Base-by-base conservation (phyloP, 345 rosid genomes). In the Eucalyptus sideroxylon region DNA sequence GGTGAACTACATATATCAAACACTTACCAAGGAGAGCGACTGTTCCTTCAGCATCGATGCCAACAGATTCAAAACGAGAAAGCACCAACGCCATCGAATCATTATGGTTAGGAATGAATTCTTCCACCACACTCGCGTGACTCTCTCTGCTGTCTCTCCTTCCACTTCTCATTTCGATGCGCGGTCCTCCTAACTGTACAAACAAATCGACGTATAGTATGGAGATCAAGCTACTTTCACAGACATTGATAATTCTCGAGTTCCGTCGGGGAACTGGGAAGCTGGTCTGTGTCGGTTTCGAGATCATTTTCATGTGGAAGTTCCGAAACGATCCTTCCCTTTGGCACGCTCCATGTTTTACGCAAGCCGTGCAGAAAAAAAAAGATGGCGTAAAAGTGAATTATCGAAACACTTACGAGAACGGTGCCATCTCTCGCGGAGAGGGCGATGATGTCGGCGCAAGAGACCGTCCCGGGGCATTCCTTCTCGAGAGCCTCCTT, bases 381-480 rank as follows among this genome's bases (percentile, higher is more conserved):
- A 11, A 27, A 50, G 13, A 45, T 10, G 11, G 4, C 30, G 4
- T 31, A 40, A 34, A 27, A 60, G 34, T 59, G 50, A 15, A 42
- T 24, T 9, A 37, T 17, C 16, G 27, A 47, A 19, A 13, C 45
- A 90, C 90, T 17, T 69, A 97, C 99, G 95, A 96, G 90, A 89
- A 93, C 94, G 34, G 95, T 92, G 81, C 98, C 98, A 86, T 96
- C 99, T 94, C 97, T 90, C 6, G 98, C 99, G 2, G 98, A 96
- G 83, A 98, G 97, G 86, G 98, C 93, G 4, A 98, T 94, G 53
- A 95, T 92, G 89, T 97, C 98, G 51, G 98, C 98, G 56, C 98
- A 98, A 44, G 99, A 97, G 87, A 98, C 99, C 3, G 95, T 95
- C n/a, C 23, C 1, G 8, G 98, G 98, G 91, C 98, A 96, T 86